These are phyloP conservation scores for Ophiostoma tasmaniense DNA, from an alignment of 2,329 filamentous ascomycete species.

Conservation along the genomic window DNA sequence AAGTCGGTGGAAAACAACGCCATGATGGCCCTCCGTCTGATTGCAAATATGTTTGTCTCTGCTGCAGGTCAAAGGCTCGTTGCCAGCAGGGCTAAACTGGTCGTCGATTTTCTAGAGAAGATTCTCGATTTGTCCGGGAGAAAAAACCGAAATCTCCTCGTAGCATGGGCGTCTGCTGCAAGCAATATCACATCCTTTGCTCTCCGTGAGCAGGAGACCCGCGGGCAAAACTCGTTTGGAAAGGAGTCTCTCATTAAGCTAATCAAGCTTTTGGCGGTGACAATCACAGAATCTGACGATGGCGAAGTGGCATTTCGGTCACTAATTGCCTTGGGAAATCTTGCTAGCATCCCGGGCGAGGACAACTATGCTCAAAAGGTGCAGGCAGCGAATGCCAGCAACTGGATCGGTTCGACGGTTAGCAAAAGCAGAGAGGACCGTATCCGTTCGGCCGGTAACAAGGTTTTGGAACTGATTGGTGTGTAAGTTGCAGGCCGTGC, in stretches of 20 bases:
- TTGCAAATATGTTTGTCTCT: conserved; percentile 78
- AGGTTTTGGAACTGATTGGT: conserved; percentile 12
- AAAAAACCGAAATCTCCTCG: conserved; percentile 68
- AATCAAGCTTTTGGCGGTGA: conserved; percentile 48
- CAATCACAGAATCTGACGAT: conserved; percentile 61
- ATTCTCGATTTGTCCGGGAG: conserved; percentile 49
- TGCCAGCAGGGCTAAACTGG: conserved; percentile 48
- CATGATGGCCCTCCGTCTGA: conserved; percentile 75
- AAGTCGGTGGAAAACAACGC: conserved; percentile 65
- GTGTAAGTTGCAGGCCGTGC: not conserved
- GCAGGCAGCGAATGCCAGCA: conserved; percentile 27
- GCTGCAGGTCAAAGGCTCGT: conserved; percentile 60
- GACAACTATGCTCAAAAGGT: conserved; percentile 31
- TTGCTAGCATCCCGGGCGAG: conserved; percentile 36
- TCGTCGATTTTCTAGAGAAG: conserved; percentile 55
- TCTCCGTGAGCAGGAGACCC: conserved; percentile 36
- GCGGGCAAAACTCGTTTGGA: conserved; percentile 33
- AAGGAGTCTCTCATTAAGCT: conserved; percentile 36
- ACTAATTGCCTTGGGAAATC: conserved; percentile 74
- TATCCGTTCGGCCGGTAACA: conserved; percentile 29
- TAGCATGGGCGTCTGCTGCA: conserved; percentile 72
- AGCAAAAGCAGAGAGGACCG: conserved; percentile 38
- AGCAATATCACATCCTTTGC: conserved; percentile 80
- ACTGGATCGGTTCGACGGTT: conserved; percentile 32
- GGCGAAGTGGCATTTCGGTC: conserved; percentile 76